Base-by-base conservation (phyloP, 2,329 filamentous ascomycete species). In the Cladophialophora exuberans region DNA sequence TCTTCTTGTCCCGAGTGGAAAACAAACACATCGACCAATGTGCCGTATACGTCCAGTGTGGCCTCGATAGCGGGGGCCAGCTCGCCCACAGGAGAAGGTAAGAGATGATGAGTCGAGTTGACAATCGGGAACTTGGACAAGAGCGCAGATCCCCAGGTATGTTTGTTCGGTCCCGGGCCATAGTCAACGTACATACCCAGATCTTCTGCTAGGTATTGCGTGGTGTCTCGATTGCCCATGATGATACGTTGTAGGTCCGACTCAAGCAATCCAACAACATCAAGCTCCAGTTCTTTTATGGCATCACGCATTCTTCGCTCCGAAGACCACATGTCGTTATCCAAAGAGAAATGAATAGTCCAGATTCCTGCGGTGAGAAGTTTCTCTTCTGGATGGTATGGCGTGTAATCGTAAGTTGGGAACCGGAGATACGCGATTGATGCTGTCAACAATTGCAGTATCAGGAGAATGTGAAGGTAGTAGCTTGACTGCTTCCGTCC, bases 1-100 rank as follows among this genome's bases (percentile, higher is more conserved):
- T 99, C 94, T 73, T 99, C 93, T 70, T 99, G 94, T 10, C 94
- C 94, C 0, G 93, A 97, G 76, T 99, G 94, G 83, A 99, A 99
- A 52, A 99, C 94, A 60, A 97, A 95, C 2, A 97, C 88, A 65
- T 99, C 94, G 7, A 99, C 83, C 48, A 90, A 76, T 64, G 91
- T 86, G 44, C 91, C 94, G 70, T 97, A 97, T 42, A 92, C 89
- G 67, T 97, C 88, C 28, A 99, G 80, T 0, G 94, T 97, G n/a
- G 94, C 94, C 67, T 97, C 89, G 62, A 99, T 97, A 6, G 93
- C 93, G 1, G 94, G 94, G 1, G 94, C 94, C 26, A 99, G 82
- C 72, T 99, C 94, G 56, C 94, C 94, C 1, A 95, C 92, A 0
- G 94, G 94, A 11, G 88, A 94, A 13, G 94, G 94, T 3, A 97